Evolutionary conservation across 108 stramenopile species (phyloP), one percentile per base, ranked within the genome.

Genomic region (Pseudonitzschia delicatissima): DNA sequence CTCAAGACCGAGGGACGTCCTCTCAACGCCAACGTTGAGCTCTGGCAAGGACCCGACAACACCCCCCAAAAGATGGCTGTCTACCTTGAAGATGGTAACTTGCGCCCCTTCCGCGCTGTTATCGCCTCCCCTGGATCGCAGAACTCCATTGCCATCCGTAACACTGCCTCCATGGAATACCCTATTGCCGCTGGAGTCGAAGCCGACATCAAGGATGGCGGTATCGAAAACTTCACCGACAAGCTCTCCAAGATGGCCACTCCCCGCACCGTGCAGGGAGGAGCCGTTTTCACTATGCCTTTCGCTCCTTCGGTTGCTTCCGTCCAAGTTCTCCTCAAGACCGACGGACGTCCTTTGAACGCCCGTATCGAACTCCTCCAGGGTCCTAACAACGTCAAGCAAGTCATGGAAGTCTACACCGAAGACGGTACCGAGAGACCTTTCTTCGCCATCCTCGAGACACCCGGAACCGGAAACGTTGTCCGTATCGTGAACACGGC

Each of bases 351-450:
- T 82, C 87, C 87, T 6, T 71, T 92, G 73, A 92, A 92, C 62
- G 85, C 91, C 52, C 72, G 86, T 45, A 87, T 92, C 61, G 91
- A 88, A 63, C 75, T 92, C 49, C 74, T 87, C 45, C 87, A 87
- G 75, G 90, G 90, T 67, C 90, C 90, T 34, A 92, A 92, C 77
- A 88, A 92, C 75, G 86, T 81, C 90, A 92, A 92, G 80, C 90
- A 92, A 66, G 85, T 88, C 15, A 82, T 88, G 66, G 90, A 88
- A 67, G 68, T 92, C 12, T 92, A 88, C 86, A 88, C 87, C 62
- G 85, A 88, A 72, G 87, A 88, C 48, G 91, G 91, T 64, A 65
- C 81, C 75, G 87, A 92, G 29, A 79, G 87, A 64, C 91, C 91
- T 27, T 88, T 88, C 78, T 88, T 85, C 55, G 82, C 80, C 50